Conservation (phyloP, 805 yeast species). For the Candida tallmaniae region DNA sequence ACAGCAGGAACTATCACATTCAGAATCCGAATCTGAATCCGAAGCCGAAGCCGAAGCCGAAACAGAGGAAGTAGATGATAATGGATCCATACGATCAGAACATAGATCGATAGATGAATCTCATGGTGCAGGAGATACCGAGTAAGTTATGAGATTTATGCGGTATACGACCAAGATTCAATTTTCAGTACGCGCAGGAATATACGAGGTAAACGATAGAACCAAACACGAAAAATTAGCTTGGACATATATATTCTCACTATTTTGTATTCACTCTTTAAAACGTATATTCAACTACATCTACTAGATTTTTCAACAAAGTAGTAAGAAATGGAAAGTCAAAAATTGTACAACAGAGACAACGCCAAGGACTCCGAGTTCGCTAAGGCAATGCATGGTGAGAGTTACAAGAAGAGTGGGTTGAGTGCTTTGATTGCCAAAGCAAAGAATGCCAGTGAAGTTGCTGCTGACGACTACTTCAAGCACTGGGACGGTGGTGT, state of each 20-base stretch:
- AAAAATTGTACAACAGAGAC: slow-evolving; percentile 44
- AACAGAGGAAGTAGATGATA: slow-evolving; percentile 16
- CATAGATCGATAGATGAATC: slow-evolving; percentile 25
- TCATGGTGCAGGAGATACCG: slow-evolving; percentile 35
- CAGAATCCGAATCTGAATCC: not conserved
- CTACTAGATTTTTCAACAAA: no score
- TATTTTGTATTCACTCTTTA: no score
- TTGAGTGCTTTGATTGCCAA: slow-evolving; percentile 72
- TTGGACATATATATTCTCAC: no score
- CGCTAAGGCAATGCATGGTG: slow-evolving; percentile 84
- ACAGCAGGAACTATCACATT: slow-evolving; percentile 1
- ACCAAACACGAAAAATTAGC: no score
- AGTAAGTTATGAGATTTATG: slow-evolving; percentile 27
- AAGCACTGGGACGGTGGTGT: slow-evolving; percentile 97
- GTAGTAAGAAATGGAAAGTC: not conserved
- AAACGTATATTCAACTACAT: no score
- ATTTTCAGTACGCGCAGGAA: no score
- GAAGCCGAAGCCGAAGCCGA: slow-evolving; percentile 3
- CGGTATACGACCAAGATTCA: no score
- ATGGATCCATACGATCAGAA: not conserved
- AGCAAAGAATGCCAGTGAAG: slow-evolving; percentile 68
- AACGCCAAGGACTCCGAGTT: slow-evolving; percentile 62
- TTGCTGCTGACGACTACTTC: slow-evolving; percentile 86
- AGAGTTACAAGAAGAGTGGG: slow-evolving; percentile 63
- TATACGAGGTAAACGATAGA: no score